A percentile compares a stretch with the other conserved stretches of the same genome.
Conservation (phyloP, 208 protist species). For the Wallacemonas sp. region DNA sequence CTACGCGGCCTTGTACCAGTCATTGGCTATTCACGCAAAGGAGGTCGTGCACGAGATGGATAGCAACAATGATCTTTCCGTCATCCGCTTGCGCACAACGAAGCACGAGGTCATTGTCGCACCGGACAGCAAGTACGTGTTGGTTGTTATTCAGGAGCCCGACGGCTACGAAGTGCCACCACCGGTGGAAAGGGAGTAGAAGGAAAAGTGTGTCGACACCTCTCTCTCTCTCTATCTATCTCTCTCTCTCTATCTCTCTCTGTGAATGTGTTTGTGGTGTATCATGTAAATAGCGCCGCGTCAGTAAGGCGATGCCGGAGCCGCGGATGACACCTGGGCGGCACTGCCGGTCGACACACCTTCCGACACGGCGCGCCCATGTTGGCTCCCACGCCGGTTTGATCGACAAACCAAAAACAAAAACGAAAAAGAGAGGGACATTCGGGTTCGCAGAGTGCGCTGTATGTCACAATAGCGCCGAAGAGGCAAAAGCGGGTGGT, state of each 20-base stretch:
- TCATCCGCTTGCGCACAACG: constrained; percentile 92
- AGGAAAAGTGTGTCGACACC: constrained; percentile 11
- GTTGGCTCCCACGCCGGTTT: too few species aligned
- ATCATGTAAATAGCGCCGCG: background rate
- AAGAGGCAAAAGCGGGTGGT: too few species aligned
- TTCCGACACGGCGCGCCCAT: too few species aligned
- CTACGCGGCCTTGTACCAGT: constrained; percentile 94
- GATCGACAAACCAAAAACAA: too few species aligned
- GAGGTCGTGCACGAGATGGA: constrained; percentile 92
- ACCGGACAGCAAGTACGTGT: constrained; percentile 90
- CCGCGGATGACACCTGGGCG: too few species aligned
- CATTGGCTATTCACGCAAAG: constrained; percentile 91
- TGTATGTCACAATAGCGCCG: too few species aligned
- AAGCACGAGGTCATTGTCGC: constrained; percentile 97
- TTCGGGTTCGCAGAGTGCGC: too few species aligned
- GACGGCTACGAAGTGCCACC: constrained; percentile 28
- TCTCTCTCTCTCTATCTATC: background rate
- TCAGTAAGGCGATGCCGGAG: too few species aligned
- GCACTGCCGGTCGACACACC: too few species aligned
- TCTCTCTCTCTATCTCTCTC: background rate
- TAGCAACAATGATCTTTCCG: constrained; percentile 94
- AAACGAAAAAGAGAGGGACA: too few species aligned
- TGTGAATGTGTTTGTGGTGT: constrained; percentile 7
- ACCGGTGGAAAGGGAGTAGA: constrained; percentile 21
- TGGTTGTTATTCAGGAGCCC: constrained; percentile 89